Base-by-base conservation (phyloP, 2,329 filamentous ascomycete genomes). In the Colletotrichum orchidophilum region DNA sequence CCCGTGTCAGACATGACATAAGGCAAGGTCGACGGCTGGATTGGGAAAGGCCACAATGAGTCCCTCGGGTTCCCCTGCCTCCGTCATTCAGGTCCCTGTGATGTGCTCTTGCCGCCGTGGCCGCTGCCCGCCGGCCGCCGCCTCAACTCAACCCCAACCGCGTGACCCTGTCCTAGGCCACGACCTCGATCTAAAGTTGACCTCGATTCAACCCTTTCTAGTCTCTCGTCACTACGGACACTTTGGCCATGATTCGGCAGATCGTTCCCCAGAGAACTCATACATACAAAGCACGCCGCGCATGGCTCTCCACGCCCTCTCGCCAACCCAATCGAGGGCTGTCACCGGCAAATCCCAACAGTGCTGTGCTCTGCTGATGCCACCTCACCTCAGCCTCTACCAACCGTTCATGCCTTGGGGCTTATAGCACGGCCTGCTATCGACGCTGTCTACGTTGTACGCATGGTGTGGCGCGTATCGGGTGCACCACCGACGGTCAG, bases 311-410 rank as follows among this genome's bases (percentile, higher is more conserved):
- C 24, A 68, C 26, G 68, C 39, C 63, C 50, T 67, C 63, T 57
- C 31, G 31, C 13, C 21, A 50, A 53, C 57, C 50, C 35, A 53
- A 39, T 59, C 58, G 15, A 63, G 24, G 52, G 67, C 61, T 57
- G 55, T 66, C 55, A 61, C 63, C 35, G 26, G 53, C 46, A n/a
- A 35, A 24, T 21, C 31, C 42, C 31, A 54, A 59, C 33, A 68
- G 31, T 31, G 33, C 64, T 26, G 58, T 15, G 64, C 57, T 53
- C 68, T 64, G 35, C 58, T 15, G 35, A 58, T 59, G 31, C 52
- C 57, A 46, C 68, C 64, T 54, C 58, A 35, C 50, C 42, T 60
- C 53, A 71, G 64, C 58, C 58, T 58, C 63, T 71, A 63, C 53
- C 64, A 59, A 59, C 50, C n/a, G 58, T 63, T 59, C 63, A 71